These are phyloP conservation scores for Tetrahymena malaccensis DNA, from an alignment of 73 alveolate species.

Conservation along the genomic window DNA sequence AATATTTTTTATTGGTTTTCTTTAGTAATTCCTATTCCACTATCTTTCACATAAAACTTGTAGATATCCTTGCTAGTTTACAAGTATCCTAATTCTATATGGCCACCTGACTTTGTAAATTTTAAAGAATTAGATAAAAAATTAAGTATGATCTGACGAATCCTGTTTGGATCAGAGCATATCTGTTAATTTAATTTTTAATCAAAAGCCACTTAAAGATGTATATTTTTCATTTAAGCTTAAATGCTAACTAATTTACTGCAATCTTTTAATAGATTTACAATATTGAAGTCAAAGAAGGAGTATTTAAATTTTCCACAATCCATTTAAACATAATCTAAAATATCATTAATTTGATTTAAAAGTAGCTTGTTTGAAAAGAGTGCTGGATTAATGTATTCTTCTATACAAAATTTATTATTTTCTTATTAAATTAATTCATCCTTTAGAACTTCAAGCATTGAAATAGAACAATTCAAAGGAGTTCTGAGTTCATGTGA, in stretches of 20 bases:
- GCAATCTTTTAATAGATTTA: not conserved
- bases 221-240: not conserved
- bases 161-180: not conserved
- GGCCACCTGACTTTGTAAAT: not conserved
- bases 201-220: not conserved
- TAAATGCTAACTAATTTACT: not conserved
- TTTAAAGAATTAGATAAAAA: not conserved
- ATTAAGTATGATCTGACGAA: not conserved
- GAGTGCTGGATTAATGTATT: conserved; percentile 6
- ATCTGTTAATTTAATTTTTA: not conserved
- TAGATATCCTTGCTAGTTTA: not conserved
- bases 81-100: not conserved
- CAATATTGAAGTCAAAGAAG: not conserved
- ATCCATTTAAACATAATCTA: conserved; percentile 27
- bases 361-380: not conserved
- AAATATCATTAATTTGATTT: conserved; percentile 23
- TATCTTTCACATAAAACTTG: not conserved
- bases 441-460: not conserved
- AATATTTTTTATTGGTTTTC: not conserved
- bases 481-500: conserved; percentile 43
- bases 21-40: not conserved
- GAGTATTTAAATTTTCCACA: conserved; percentile 8
- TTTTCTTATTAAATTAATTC: not conserved
- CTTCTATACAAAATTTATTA: not conserved
- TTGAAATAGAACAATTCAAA: conserved; percentile 18